Conservation (phyloP, 192 early-diverging fungal species). For the Tieghemiomyces parasiticus region DNA sequence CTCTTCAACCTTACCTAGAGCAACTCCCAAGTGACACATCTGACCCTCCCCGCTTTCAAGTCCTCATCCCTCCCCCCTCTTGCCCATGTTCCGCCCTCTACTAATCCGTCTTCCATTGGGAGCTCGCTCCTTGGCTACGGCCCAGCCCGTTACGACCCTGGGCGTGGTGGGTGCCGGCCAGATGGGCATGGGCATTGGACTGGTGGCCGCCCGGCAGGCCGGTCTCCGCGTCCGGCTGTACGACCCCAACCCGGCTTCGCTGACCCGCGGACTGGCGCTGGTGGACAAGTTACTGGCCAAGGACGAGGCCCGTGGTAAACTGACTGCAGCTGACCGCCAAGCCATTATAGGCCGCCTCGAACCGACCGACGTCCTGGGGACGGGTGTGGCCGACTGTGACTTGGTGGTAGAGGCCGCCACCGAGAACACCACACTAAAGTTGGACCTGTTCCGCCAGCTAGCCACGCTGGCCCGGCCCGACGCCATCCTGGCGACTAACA, state of each 20-base stretch:
- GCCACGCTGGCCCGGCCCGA: constrained; percentile 42
- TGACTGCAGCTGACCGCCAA: constrained; percentile 61
- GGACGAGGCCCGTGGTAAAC: constrained; percentile 76
- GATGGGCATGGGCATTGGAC: constrained; percentile 87
- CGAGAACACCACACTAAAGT: constrained; percentile 76
- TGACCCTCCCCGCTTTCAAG: no score
- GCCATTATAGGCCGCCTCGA: constrained; percentile 44
- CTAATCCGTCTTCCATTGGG: no score
- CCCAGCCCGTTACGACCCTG: no score
- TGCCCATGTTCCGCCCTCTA: no score
- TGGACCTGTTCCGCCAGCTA: constrained; percentile 61
- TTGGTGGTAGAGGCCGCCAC: constrained; percentile 90
- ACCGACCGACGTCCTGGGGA: constrained; percentile 38
- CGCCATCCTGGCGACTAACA: constrained; percentile 89
- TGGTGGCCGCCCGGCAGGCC: constrained; percentile 73
- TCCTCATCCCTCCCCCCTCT: no score
- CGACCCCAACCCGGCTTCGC: constrained; percentile 63
- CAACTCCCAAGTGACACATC: no score
- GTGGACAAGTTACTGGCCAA: constrained; percentile 73
- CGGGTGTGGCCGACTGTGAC: constrained; percentile 51
- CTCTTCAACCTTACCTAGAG: no score
- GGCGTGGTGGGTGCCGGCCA: constrained; percentile 93
- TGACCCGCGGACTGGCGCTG: constrained; percentile 67
- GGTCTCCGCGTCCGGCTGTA: constrained; percentile 62
- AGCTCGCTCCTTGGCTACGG: no score